These are phyloP conservation scores for Dendrobium chrysotoxum DNA, from an alignment of 106 monocot genomes.

Conservation along the genomic window DNA sequence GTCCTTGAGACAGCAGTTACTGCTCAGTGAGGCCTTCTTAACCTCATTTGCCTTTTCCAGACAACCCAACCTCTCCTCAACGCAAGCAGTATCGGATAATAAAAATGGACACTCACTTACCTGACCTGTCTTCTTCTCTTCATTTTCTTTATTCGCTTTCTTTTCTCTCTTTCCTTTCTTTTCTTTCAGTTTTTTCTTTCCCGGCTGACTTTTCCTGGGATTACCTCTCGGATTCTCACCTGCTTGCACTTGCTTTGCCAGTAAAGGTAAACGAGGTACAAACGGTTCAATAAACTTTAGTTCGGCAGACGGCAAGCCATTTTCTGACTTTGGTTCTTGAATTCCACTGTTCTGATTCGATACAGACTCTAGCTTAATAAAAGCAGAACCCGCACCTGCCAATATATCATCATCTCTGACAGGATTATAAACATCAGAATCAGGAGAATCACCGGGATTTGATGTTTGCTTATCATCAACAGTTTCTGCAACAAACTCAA, in stretches of 20 bases:
- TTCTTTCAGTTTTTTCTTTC: not conserved
- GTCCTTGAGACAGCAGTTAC: conserved; percentile 16
- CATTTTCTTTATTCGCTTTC: not conserved
- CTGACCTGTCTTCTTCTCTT: conserved; percentile 9
- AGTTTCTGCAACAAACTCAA: conserved; percentile 14
- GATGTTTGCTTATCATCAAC: conserved; percentile 17
- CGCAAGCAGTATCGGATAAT: conserved; percentile 13
- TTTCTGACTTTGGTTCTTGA: conserved; percentile 10
- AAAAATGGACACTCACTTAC: not conserved
- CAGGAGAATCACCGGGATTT: conserved; percentile 53
- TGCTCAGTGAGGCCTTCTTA: conserved; percentile 10
- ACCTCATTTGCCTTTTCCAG: conserved; percentile 6
- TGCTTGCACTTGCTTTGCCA: conserved; percentile 3
- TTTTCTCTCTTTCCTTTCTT: not conserved
- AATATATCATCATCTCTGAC: conserved; percentile 19
- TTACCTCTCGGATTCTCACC: not conserved
- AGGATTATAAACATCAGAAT: conserved; percentile 56
- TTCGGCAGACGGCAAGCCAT: conserved; percentile 17
- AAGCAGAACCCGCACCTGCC: conserved; percentile 18
- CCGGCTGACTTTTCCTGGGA: not conserved
- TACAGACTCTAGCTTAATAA: conserved; percentile 16
- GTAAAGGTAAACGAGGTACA: conserved; percentile 3
- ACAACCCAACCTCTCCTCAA: conserved; percentile 12
- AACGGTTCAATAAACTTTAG: conserved; percentile 9
- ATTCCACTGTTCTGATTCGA: conserved; percentile 8